These are phyloP conservation scores for Pogostemon cablin DNA, from an alignment of 257 asterid species.

Conservation along the genomic window DNA sequence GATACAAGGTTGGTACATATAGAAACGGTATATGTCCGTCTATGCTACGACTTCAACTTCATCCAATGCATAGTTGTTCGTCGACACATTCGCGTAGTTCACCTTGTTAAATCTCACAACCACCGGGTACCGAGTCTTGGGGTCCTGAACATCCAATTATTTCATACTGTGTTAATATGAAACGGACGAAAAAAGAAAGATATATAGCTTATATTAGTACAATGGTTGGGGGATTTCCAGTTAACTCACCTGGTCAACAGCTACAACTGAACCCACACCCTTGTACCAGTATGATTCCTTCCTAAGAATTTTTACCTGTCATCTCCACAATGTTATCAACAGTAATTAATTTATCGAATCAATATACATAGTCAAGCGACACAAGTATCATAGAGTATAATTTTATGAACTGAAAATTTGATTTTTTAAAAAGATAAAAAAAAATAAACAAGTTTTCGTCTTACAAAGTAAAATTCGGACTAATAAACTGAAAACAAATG, in stretches of 20 bases:
- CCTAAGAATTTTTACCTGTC: slow-evolving; percentile 85
- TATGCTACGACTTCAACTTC: slow-evolving; percentile 59
- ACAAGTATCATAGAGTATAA: neutral
- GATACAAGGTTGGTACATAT: slow-evolving; percentile 28
- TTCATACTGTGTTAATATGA: neutral
- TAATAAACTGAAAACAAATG: too few relatives aligned
- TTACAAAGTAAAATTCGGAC: too few relatives aligned
- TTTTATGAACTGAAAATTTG: slow-evolving; percentile 18
- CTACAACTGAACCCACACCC: slow-evolving; percentile 85
- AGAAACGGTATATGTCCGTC: neutral
- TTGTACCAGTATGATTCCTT: slow-evolving; percentile 93
- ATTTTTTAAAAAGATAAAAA: neutral
- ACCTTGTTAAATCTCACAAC: slow-evolving; percentile 91
- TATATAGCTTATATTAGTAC: too few relatives aligned
- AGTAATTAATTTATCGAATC: neutral
- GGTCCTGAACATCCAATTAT: slow-evolving; percentile 54
- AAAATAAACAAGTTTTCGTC: too few relatives aligned
- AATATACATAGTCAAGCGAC: neutral
- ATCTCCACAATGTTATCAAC: neutral
- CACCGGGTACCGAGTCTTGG: slow-evolving; percentile 86
- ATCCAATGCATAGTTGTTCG: slow-evolving; percentile 95
- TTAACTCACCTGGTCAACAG: slow-evolving; percentile 82
- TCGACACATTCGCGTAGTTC: slow-evolving; percentile 87
- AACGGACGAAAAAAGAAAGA: too few relatives aligned
- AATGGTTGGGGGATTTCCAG: too few relatives aligned